Evolutionary conservation across 73 alveolate genomes (phyloP).

Genomic region (Tetrahymena borealis): DNA sequence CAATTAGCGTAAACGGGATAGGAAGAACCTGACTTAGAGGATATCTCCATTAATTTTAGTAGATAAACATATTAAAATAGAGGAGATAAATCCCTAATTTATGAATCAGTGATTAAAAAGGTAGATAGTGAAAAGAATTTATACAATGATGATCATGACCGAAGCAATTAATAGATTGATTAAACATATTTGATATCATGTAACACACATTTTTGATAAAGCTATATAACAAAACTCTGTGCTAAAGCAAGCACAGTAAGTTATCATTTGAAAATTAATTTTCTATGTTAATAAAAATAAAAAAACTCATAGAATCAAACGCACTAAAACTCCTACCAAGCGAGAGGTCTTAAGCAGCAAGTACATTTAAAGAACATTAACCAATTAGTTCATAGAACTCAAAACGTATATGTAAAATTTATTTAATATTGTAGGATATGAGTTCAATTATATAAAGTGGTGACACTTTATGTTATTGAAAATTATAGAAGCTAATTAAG

Average conservation of each 20-base stretch:
- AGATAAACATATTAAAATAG: not conserved
- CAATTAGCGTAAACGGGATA: not conserved
- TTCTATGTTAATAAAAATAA: too few relatives aligned
- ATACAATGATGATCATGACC: not conserved
- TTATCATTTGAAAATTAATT: too few relatives aligned
- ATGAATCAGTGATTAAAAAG: not conserved
- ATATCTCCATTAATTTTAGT: not conserved
- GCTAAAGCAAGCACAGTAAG: too few relatives aligned
- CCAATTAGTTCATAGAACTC: not conserved
- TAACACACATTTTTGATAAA: not conserved
- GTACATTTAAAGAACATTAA: not conserved
- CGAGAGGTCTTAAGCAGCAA: not conserved
- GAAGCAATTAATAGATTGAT: not conserved
- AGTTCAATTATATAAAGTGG: too few relatives aligned
- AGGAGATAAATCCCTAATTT: not conserved
- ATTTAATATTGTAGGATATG: not conserved
- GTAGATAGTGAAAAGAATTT: not conserved
- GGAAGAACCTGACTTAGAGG: not conserved
- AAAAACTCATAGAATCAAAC: not conserved
- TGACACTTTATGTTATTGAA: too few relatives aligned
- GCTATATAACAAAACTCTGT: too few relatives aligned
- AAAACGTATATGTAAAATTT: not conserved
- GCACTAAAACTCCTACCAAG: not conserved
- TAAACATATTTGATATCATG: not conserved
- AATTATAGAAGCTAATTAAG: too few relatives aligned